phyloP scores from a whole-genome alignment of 164 flowering plant species.

The Hamamelis virginiana region DNA sequence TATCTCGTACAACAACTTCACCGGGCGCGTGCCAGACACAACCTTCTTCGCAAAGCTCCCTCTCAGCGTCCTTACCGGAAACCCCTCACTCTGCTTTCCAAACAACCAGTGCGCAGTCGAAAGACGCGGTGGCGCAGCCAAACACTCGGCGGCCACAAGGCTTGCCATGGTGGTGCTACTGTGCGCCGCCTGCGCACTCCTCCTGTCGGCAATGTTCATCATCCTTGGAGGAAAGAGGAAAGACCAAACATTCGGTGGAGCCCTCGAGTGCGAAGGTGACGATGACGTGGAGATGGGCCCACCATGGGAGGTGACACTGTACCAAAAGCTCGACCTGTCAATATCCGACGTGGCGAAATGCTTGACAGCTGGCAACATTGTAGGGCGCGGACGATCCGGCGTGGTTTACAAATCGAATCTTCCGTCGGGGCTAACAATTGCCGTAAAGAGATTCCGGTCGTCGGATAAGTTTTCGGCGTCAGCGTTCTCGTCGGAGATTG shows the following conservation, averaged over 20 bases:
- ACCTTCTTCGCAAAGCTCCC: slow-evolving; percentile 76
- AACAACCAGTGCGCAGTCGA: slow-evolving; percentile 40
- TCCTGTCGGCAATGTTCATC: slow-evolving; percentile 60
- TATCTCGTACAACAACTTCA: slow-evolving; percentile 63
- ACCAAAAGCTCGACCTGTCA: slow-evolving; percentile 75
- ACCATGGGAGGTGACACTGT: slow-evolving; percentile 78
- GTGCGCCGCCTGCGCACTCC: slow-evolving; percentile 50
- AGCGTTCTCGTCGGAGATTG: slow-evolving; percentile 76
- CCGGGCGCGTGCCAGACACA: slow-evolving; percentile 71
- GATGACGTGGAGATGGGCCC: slow-evolving; percentile 62
- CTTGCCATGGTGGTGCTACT: slow-evolving; percentile 65
- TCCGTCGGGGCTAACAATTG: slow-evolving; percentile 48
- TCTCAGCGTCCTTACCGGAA: slow-evolving; percentile 49
- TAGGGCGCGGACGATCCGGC: slow-evolving; percentile 76
- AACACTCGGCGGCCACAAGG: slow-evolving; percentile 35
- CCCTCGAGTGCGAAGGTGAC: slow-evolving; percentile 22
- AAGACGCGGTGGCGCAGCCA: slow-evolving; percentile 11
- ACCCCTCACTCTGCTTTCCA: slow-evolving; percentile 57
- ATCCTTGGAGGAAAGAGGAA: slow-evolving; percentile 32
- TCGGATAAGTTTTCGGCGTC: slow-evolving; percentile 57
- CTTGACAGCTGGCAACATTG: slow-evolving; percentile 45
- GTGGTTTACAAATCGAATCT: slow-evolving; percentile 51
- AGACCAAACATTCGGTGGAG: slow-evolving; percentile 13
- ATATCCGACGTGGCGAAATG: slow-evolving; percentile 51
- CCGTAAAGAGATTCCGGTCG: slow-evolving; percentile 61